These are phyloP conservation scores for Diddensiella transvaalensis DNA, from an alignment of 805 yeast species.

Conservation along the genomic window DNA sequence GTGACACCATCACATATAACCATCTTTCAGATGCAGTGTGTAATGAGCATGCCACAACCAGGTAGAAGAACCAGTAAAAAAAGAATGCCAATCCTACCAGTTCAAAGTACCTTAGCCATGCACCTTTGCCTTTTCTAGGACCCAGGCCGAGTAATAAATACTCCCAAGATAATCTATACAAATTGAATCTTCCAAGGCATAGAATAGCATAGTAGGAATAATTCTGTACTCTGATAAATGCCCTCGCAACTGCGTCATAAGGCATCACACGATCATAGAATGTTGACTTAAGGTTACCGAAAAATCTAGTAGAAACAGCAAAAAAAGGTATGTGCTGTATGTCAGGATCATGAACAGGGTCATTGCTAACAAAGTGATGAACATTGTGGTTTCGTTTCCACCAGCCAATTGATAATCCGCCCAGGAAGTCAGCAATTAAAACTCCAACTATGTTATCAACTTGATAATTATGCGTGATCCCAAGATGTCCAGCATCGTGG, in stretches of 20 bases:
- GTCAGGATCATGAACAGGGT: constrained; percentile 92
- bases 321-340: constrained; percentile 90
- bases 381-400: constrained; percentile 93
- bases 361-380: constrained; percentile 89
- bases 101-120: constrained; percentile 82
- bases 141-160: constrained; percentile 73
- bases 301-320: constrained; percentile 71
- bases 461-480: constrained; percentile 77
- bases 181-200: constrained; percentile 79
- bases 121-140: constrained; percentile 76
- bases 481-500: constrained; percentile 86
- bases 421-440: constrained; percentile 69
- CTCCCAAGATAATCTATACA: constrained; percentile 77
- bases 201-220: constrained; percentile 74
- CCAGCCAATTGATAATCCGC: constrained; percentile 92
- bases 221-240: constrained; percentile 60
- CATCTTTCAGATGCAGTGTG: constrained; percentile 53
- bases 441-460: constrained; percentile 72
- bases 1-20: constrained; percentile 65
- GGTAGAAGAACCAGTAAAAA: constrained; percentile 78
- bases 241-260: constrained; percentile 64
- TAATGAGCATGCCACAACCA: constrained; percentile 49
- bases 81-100: constrained; percentile 64
- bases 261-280: constrained; percentile 66
- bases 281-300: constrained; percentile 71